A percentile compares a stretch with the other conserved stretches of the same genome.
Conservation (phyloP, 164 flowering plant species). For the Nymphaea colorata region DNA sequence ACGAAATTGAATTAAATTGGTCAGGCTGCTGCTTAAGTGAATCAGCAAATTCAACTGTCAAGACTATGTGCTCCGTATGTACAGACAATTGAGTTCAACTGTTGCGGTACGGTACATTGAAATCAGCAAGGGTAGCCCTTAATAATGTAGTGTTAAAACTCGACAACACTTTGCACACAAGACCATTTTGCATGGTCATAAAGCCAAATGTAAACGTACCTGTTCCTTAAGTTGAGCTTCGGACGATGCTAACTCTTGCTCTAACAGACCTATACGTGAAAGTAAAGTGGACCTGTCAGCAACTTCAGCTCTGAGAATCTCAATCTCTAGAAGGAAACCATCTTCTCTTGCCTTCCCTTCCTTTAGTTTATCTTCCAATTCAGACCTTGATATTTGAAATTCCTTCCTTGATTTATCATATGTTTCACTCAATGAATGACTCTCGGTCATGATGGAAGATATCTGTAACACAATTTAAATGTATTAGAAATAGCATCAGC, state of each 20-base stretch:
- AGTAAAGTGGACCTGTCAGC: slow-evolving; percentile 40
- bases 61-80: too few relatives aligned
- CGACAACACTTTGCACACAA: too few relatives aligned
- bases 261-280: slow-evolving; percentile 41
- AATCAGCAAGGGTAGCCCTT: too few relatives aligned
- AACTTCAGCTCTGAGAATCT: slow-evolving; percentile 45
- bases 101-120: too few relatives aligned
- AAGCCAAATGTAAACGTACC: slow-evolving; percentile 22
- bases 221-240: slow-evolving; percentile 49
- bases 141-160: too few relatives aligned
- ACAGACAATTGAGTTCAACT: too few relatives aligned
- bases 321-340: slow-evolving; percentile 34
- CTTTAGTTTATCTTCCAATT: slow-evolving; percentile 51
- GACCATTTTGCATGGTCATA: too few relatives aligned
- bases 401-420: slow-evolving; percentile 47
- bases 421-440: slow-evolving; percentile 41
- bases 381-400: slow-evolving; percentile 37
- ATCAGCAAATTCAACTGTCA: too few relatives aligned
- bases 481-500: background rate
- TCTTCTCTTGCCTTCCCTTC: slow-evolving; percentile 36
- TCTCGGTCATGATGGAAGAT: slow-evolving; percentile 67
- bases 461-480: slow-evolving; percentile 31
- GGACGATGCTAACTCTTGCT: slow-evolving; percentile 29
- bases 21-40: too few relatives aligned
- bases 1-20: too few relatives aligned